A percentile compares a stretch with the other conserved stretches of the same genome.
phyloP scores from a whole-genome alignment of 176 grass and related monocot species.

The Zizania latifolia region DNA sequence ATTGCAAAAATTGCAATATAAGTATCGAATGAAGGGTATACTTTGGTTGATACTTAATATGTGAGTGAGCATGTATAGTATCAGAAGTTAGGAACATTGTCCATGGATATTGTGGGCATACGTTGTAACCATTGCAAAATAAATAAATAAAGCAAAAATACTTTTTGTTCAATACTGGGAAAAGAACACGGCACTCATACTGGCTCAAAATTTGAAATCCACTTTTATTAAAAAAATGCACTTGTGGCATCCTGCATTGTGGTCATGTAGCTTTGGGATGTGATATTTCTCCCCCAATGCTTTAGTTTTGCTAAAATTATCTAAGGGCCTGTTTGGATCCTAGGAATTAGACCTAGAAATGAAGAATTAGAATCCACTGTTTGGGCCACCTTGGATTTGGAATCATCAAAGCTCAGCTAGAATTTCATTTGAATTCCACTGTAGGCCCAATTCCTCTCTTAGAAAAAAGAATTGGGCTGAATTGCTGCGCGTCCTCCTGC shows the following conservation, averaged over 20 bases:
- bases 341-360: too few relatives aligned
- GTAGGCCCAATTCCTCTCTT: too few relatives aligned
- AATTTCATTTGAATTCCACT: too few relatives aligned
- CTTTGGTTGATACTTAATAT: not conserved
- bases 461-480: too few relatives aligned
- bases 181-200: not conserved
- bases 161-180: not conserved
- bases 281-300: not conserved
- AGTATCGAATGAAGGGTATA: not conserved
- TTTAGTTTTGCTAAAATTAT: slow-evolving; percentile 7
- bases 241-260: slow-evolving; percentile 7
- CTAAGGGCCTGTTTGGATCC: too few relatives aligned
- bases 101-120: not conserved
- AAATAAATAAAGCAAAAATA: not conserved
- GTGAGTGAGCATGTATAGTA: not conserved
- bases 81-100: too few relatives aligned
- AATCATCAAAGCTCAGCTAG: too few relatives aligned
- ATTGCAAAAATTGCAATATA: too few relatives aligned
- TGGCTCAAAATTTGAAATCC: not conserved
- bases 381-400: too few relatives aligned
- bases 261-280: not conserved
- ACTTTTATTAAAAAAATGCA: not conserved
- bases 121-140: not conserved
- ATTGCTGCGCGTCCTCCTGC: too few relatives aligned
- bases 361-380: too few relatives aligned